Conservation (phyloP, 2,329 filamentous ascomycete species). For the Cladosporium sp. region DNA sequence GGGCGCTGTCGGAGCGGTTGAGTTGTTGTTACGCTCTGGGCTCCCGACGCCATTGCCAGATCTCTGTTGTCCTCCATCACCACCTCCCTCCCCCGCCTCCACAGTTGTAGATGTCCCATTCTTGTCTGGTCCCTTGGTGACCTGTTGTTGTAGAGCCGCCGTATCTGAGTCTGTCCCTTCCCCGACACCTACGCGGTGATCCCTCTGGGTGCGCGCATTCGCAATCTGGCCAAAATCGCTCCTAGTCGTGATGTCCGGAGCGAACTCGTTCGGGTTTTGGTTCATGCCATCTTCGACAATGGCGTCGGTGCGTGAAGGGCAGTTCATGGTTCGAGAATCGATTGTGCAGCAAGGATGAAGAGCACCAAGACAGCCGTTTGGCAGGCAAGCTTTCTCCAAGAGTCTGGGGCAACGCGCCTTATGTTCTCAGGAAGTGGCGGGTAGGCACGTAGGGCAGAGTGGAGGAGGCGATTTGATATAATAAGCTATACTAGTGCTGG, state of each 20-base stretch:
- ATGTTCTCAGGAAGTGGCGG: neutral
- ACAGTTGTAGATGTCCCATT: neutral
- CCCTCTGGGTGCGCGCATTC: slow-evolving; percentile 56
- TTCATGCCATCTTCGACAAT: slow-evolving; percentile 58
- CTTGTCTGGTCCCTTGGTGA: slow-evolving; percentile 3
- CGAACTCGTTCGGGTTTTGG: slow-evolving; percentile 60
- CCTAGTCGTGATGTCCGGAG: slow-evolving; percentile 61
- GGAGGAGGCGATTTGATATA: neutral
- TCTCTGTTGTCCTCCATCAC: slow-evolving; percentile 22
- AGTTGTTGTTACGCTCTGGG: slow-evolving; percentile 14
- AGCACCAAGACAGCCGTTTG: slow-evolving; percentile 9
- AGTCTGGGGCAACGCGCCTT: slow-evolving; percentile 13
- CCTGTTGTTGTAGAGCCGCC: neutral
- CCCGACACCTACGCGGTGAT: slow-evolving; percentile 36
- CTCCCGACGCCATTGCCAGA: slow-evolving; percentile 2
- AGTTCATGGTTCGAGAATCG: slow-evolving; percentile 56
- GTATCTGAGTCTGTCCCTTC: slow-evolving; percentile 30
- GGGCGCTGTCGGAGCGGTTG: neutral
- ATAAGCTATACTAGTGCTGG: neutral
- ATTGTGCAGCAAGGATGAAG: neutral
- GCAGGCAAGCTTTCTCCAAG: slow-evolving; percentile 18
- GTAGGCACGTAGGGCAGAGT: neutral
- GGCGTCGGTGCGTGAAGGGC: slow-evolving; percentile 61
- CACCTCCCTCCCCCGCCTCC: slow-evolving; percentile 19
- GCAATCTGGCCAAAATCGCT: slow-evolving; percentile 63